phyloP scores from a whole-genome alignment of 208 protist genomes.

The Crithidia sp. region DNA sequence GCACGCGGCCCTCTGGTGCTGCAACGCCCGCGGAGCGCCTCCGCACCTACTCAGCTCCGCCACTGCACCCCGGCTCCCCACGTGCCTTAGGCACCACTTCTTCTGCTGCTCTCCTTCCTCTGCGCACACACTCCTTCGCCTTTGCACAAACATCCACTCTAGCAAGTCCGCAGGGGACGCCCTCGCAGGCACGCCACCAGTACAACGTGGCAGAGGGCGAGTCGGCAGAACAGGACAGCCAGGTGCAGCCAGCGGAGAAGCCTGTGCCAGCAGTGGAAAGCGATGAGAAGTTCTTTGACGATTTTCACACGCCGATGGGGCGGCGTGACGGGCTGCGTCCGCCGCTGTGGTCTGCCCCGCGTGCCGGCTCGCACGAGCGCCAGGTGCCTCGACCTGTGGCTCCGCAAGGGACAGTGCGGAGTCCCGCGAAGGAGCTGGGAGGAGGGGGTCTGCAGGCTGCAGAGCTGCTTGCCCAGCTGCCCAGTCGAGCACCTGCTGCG shows the following conservation, averaged over 20 bases:
- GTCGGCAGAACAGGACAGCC: not conserved
- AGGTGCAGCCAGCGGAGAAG: not conserved
- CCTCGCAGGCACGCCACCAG: not conserved
- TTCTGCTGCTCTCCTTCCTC: not conserved
- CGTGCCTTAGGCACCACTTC: not conserved
- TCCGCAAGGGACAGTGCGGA: not conserved
- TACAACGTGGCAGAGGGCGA: constrained; percentile 7
- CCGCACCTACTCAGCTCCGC: not conserved
- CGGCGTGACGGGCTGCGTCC: not conserved
- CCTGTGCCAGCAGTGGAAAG: not conserved
- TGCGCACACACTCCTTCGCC: constrained; percentile 8
- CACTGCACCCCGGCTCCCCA: not conserved
- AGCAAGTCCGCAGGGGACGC: not conserved
- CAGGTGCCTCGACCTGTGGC: not conserved
- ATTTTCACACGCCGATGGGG: not conserved
- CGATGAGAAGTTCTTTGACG: constrained; percentile 21
- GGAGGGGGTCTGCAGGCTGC: constrained; percentile 4
- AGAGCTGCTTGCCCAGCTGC: constrained; percentile 16
- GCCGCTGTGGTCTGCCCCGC: not conserved
- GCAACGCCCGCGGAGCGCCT: not conserved
- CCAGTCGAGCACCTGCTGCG: not conserved
- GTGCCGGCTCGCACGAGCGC: too few relatives aligned
- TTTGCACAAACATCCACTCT: not conserved
- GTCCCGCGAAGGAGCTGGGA: not conserved
- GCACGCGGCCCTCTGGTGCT: not conserved